Evolutionary conservation across 2,329 filamentous ascomycete genomes (phyloP).

Genomic region (Ophiocordyceps camponoti-rufipedis): DNA sequence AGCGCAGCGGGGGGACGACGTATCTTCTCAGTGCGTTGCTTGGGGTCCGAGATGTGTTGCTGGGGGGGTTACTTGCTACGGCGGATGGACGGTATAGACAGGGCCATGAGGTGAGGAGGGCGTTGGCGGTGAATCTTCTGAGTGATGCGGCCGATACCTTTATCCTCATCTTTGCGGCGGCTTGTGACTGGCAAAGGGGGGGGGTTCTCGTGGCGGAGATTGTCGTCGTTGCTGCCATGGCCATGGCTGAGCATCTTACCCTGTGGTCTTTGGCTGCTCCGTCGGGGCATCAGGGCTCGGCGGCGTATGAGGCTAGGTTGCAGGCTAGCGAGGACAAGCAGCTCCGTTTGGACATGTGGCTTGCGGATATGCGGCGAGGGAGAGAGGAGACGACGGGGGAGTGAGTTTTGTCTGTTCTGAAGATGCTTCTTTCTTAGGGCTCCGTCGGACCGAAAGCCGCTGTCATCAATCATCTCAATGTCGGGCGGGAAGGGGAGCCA

Average conservation of each 20-base stretch:
- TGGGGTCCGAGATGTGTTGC: slow-evolving; percentile 13
- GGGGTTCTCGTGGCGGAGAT: slow-evolving; percentile 12
- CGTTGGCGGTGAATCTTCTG: slow-evolving; percentile 12
- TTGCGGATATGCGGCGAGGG: slow-evolving; percentile 9
- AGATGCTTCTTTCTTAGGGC: too few relatives aligned
- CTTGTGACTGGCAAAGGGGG: slow-evolving; percentile 10
- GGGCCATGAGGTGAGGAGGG: slow-evolving; percentile 11
- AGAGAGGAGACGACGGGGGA: background rate
- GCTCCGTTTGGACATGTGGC: slow-evolving; percentile 13
- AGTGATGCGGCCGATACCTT: slow-evolving; percentile 16
- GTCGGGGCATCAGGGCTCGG: slow-evolving; percentile 3
- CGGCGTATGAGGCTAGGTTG: slow-evolving; percentile 6
- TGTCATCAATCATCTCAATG: too few relatives aligned
- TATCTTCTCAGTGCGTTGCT: slow-evolving; percentile 12
- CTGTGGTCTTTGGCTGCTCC: slow-evolving; percentile 14
- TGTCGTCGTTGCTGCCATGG: slow-evolving; percentile 11
- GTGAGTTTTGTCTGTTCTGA: background rate
- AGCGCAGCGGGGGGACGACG: slow-evolving; percentile 8
- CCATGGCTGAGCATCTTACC: slow-evolving; percentile 13
- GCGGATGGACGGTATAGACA: slow-evolving; percentile 6
- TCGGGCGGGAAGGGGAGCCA: too few relatives aligned
- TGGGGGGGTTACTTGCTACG: slow-evolving; percentile 11
- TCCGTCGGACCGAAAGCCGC: too few relatives aligned
- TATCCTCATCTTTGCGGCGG: slow-evolving; percentile 15
- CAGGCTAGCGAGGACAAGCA: slow-evolving; percentile 10